A percentile compares a stretch with the other conserved stretches of the same genome.
These are phyloP conservation scores for Licmophora abbreviata DNA, from an alignment of 108 stramenopile species.

Conservation along the genomic window DNA sequence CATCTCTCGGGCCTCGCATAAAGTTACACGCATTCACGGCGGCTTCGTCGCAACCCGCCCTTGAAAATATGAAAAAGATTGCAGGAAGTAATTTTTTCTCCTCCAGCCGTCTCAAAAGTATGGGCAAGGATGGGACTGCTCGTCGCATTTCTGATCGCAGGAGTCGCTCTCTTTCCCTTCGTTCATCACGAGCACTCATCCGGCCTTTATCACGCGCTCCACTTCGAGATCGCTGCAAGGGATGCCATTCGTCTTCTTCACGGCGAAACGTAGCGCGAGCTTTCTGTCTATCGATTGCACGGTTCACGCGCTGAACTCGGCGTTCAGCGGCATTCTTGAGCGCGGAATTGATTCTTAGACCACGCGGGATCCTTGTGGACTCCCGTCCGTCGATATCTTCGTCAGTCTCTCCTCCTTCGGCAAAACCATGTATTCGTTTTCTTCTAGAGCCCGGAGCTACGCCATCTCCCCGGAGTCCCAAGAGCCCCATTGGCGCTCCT, in stretches of 20 bases:
- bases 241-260: conserved; percentile 16
- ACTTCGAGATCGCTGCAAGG: not conserved
- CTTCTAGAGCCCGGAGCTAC: not conserved
- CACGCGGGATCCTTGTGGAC: conserved; percentile 31
- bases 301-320: conserved; percentile 43
- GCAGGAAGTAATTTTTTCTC: conserved; percentile 77
- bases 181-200: conserved; percentile 29
- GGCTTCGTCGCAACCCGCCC: conserved; percentile 87
- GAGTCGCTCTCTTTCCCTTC: conserved; percentile 52
- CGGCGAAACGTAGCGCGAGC: not conserved
- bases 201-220: conserved; percentile 13
- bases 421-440: conserved; percentile 9
- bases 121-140: conserved; percentile 49
- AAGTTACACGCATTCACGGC: conserved; percentile 42
- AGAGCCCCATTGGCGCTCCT: conserved; percentile 56
- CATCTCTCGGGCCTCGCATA: conserved; percentile 24
- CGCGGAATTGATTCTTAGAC: conserved; percentile 55
- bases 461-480: conserved; percentile 73
- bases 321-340: conserved; percentile 36
- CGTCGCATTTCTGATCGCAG: conserved; percentile 65
- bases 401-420: conserved; percentile 15
- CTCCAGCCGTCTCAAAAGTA: conserved; percentile 51
- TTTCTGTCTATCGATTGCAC: conserved; percentile 43
- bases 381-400: not conserved
- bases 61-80: conserved; percentile 89